Evolutionary conservation across 768 basidiomycete species (phyloP), one percentile per base, ranked within the genome.

Genomic region (Russula compacta): DNA sequence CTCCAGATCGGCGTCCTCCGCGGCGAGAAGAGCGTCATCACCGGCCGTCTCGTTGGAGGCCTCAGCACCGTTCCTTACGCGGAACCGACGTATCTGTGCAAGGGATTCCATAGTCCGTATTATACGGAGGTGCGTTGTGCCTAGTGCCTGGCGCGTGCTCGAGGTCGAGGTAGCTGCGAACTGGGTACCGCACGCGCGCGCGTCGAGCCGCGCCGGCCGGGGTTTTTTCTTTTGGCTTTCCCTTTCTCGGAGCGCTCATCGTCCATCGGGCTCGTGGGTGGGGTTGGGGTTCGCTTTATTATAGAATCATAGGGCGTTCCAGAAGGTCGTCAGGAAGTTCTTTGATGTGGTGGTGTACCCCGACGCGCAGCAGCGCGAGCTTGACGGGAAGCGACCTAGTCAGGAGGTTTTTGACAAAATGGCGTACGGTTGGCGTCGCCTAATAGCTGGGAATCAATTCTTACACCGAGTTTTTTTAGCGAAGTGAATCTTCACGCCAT

Each of bases 311-410:
- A 77, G 79, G 50, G 73, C 71, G 32, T 80, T 89, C 70, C 86
- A 87, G 68, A 71, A 68, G 67, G 84, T 74, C 8, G 76, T 89
- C 66, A 77, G 81, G 43, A 75, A 81, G 72, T 81, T 94, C 76
- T 62, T 89, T 70, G 81, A 89, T 68, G 84, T 83, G 61, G 77
- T 85, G 24, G 75, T 95, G 62, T 77, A 79, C 39, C 75, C 74
- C 11, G 73, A 75, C 48, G 76, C 76, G 12, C 73, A 68, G 78
- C 77, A 78, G 33, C 84, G 86, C 64, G 95, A 98, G 76, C 83
- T 83, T 66, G 89, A 89, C 65, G 92, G 94, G 24, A 95, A 95
- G 76, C 81, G 86, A n/a, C 87, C 90, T 0, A 85, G 83, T 53
- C 84, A 89, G 70, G 73, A 74, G 52, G 88, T 95, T 36, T 74